A percentile compares a stretch with the other conserved stretches of the same genome.
Evolutionary conservation across 345 rosid genomes (phyloP).

Genomic region (Salix caprea): DNA sequence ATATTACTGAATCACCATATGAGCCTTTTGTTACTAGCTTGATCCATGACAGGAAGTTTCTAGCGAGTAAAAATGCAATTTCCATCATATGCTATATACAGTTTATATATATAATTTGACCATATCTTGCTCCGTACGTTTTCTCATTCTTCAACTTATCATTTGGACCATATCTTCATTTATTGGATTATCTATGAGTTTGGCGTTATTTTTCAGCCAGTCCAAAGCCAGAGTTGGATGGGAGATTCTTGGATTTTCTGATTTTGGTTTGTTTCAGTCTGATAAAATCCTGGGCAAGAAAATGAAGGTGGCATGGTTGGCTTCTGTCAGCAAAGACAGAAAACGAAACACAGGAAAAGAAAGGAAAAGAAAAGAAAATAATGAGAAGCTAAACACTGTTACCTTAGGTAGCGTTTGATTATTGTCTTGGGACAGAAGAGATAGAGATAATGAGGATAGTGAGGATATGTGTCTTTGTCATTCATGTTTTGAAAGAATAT

Average conservation of each 20-base stretch:
- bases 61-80: background rate
- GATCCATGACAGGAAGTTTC: background rate
- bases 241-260: background rate
- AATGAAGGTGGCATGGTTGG: background rate
- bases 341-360: too few species aligned
- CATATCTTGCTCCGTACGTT: background rate
- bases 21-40: background rate
- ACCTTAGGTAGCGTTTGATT: too few species aligned
- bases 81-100: background rate
- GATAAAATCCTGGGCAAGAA: background rate
- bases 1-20: background rate
- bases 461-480: too few species aligned
- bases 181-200: background rate
- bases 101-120: background rate
- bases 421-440: too few species aligned
- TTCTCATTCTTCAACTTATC: background rate
- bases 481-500: too few species aligned
- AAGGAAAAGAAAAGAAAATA: background rate
- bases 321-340: background rate
- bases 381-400: background rate
- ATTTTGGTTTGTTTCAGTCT: background rate
- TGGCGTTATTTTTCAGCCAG: background rate
- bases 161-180: background rate
- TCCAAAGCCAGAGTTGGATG: background rate
- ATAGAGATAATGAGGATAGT: too few species aligned